Evolutionary conservation across 805 yeast genomes (phyloP).

Genomic region (Zygosaccharomyces gambellarensis): DNA sequence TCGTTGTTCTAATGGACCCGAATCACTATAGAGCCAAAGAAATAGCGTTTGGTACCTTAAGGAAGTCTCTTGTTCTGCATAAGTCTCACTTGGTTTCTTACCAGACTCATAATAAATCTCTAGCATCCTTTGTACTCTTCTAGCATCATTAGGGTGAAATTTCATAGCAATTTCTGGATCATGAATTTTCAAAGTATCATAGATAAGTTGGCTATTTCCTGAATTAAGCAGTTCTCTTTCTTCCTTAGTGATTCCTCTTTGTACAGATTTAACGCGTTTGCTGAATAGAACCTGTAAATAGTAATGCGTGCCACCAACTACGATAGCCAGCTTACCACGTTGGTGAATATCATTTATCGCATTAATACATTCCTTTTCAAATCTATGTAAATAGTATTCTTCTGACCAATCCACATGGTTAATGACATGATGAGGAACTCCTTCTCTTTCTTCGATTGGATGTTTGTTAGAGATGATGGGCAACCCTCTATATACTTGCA

Average conservation of each 20-base stretch:
- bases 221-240: conserved; percentile 47
- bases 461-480: conserved; percentile 89
- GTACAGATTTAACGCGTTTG: conserved; percentile 40
- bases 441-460: conserved; percentile 70
- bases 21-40: conserved; percentile 78
- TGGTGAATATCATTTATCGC: conserved; percentile 60
- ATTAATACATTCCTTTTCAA: conserved; percentile 62
- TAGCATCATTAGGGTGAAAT: conserved; percentile 86
- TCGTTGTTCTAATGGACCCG: conserved; percentile 51
- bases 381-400: conserved; percentile 76
- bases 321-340: conserved; percentile 71
- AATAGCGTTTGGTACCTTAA: conserved; percentile 59
- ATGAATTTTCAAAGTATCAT: conserved; percentile 41
- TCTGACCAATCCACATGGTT: conserved; percentile 77
- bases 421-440: conserved; percentile 80
- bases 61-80: conserved; percentile 55
- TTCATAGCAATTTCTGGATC: conserved; percentile 75
- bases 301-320: conserved; percentile 96
- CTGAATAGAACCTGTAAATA: conserved; percentile 76
- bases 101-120: conserved; percentile 73
- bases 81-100: conserved; percentile 63
- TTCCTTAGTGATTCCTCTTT: conserved; percentile 23
- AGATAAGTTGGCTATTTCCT: conserved; percentile 35
- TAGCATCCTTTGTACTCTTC: conserved; percentile 74
- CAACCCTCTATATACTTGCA: conserved; percentile 81